Percentiles rank a stretch among this genome's conserved stretches.
Conservation (phyloP, 768 basidiomycete species). For the Scleroderma citrinum region DNA sequence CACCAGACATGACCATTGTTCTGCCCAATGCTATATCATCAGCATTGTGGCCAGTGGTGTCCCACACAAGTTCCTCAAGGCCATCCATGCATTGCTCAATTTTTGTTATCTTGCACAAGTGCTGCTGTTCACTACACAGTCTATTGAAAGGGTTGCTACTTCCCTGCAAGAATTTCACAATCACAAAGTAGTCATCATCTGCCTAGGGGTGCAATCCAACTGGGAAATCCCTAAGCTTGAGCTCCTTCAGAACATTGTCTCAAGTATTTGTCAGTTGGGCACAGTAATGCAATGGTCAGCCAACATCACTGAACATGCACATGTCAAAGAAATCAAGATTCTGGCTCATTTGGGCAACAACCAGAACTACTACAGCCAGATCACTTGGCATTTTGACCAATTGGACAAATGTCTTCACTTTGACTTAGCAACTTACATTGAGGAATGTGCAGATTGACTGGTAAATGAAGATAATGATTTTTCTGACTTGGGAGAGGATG, state of each 20-base stretch:
- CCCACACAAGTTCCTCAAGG: constrained; percentile 22
- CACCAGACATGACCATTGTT: constrained; percentile 32
- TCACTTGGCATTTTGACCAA: constrained; percentile 27
- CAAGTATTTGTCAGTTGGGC: constrained; percentile 23
- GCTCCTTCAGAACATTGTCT: constrained; percentile 30
- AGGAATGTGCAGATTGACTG: neutral
- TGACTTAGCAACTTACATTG: constrained; percentile 2
- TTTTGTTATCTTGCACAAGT: constrained; percentile 34
- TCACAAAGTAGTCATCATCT: constrained; percentile 30
- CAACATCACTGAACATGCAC: constrained; percentile 30
- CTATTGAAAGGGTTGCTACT: constrained; percentile 10
- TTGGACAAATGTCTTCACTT: constrained; percentile 18
- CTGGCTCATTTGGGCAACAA: constrained; percentile 27
- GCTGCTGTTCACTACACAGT: constrained; percentile 17
- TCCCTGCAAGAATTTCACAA: constrained; percentile 27
- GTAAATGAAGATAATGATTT: neutral
- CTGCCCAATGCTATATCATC: constrained; percentile 31
- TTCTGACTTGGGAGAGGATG: neutral
- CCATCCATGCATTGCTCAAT: constrained; percentile 32
- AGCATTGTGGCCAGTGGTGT: constrained; percentile 29
- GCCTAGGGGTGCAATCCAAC: constrained; percentile 22
- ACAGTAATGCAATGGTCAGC: constrained; percentile 30
- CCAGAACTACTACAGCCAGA: constrained; percentile 30
- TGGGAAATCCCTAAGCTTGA: constrained; percentile 40
- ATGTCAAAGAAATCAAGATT: constrained; percentile 29